phyloP scores from a whole-genome alignment of 441 rosid genomes.

The Pelargonium cotyledonis region DNA sequence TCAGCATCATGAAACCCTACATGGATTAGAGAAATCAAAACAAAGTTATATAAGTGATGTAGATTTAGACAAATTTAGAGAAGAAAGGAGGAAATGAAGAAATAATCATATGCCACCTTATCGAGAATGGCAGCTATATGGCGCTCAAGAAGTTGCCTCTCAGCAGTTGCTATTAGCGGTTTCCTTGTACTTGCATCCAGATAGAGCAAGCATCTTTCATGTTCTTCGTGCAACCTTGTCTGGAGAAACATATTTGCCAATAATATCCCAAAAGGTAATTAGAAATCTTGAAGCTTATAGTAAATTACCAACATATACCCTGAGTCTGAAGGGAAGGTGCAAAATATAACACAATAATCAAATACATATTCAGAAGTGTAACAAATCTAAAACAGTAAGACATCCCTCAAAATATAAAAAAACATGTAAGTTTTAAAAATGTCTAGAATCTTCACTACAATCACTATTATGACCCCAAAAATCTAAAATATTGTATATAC shows the following conservation, averaged over 20 bases:
- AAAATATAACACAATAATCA: not conserved
- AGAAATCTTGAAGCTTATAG: conserved; percentile 1
- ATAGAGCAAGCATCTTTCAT: conserved; percentile 87
- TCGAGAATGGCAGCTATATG: conserved; percentile 84
- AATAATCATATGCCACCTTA: conserved; percentile 46
- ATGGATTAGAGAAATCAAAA: conserved; percentile 21
- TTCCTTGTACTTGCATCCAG: conserved; percentile 83
- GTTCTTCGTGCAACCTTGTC: conserved; percentile 93
- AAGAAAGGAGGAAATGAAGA: conserved; percentile 11
- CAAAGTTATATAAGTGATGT: conserved; percentile 5
- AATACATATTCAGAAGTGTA: not conserved
- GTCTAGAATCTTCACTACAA: not conserved
- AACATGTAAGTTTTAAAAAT: not conserved
- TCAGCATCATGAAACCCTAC: conserved; percentile 81
- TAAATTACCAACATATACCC: not conserved
- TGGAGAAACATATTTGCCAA: conserved; percentile 30
- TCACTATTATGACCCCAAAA: not conserved
- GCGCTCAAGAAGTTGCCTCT: conserved; percentile 82
- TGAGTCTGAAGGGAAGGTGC: not conserved
- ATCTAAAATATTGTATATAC: not conserved
- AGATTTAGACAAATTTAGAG: conserved; percentile 10
- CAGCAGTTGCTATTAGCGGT: conserved; percentile 77
- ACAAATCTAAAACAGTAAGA: not conserved
- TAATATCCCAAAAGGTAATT: conserved; percentile 12
- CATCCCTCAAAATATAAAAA: not conserved